Conservation (phyloP, 2,329 filamentous ascomycete genomes). For the Aspergillus sp. region DNA sequence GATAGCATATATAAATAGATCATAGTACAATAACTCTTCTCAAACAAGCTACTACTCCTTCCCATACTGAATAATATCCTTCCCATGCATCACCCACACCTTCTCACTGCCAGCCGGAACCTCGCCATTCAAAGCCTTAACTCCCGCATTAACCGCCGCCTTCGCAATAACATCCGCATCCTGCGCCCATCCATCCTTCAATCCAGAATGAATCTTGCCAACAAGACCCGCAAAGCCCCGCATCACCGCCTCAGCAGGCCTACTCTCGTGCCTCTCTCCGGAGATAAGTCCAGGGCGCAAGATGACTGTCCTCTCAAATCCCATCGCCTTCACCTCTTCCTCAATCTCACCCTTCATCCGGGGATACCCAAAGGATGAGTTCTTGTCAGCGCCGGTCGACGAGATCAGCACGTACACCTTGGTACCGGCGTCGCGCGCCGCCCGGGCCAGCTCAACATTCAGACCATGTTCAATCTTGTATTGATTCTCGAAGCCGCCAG, state of each 20-base stretch:
- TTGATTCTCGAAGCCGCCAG: constrained; percentile 76
- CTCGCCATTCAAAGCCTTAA: constrained; percentile 45
- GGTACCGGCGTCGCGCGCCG: constrained; percentile 71
- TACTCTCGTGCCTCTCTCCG: constrained; percentile 65
- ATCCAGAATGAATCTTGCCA: constrained; percentile 53
- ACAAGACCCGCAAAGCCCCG: constrained; percentile 59
- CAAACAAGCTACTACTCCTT: constrained; percentile 16
- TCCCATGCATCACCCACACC: constrained; percentile 42
- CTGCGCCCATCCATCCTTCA: constrained; percentile 71
- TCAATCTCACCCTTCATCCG: constrained; percentile 89
- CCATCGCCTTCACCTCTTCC: constrained; percentile 69
- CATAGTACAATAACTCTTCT: background rate
- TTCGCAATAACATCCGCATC: constrained; percentile 70
- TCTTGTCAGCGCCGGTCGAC: constrained; percentile 54
- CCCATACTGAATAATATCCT: constrained; percentile 39
- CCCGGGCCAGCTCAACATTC: constrained; percentile 74
- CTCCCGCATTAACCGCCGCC: constrained; percentile 38
- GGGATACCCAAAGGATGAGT: constrained; percentile 56
- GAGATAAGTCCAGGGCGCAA: constrained; percentile 73
- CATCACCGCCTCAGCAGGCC: constrained; percentile 60
- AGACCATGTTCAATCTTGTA: constrained; percentile 87
- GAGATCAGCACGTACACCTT: constrained; percentile 79
- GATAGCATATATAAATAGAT: background rate
- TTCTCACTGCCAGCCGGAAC: constrained; percentile 43
- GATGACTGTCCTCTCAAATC: constrained; percentile 77